Conservation (phyloP, 2,329 filamentous ascomycete genomes). For the Epichloe uncinata region DNA sequence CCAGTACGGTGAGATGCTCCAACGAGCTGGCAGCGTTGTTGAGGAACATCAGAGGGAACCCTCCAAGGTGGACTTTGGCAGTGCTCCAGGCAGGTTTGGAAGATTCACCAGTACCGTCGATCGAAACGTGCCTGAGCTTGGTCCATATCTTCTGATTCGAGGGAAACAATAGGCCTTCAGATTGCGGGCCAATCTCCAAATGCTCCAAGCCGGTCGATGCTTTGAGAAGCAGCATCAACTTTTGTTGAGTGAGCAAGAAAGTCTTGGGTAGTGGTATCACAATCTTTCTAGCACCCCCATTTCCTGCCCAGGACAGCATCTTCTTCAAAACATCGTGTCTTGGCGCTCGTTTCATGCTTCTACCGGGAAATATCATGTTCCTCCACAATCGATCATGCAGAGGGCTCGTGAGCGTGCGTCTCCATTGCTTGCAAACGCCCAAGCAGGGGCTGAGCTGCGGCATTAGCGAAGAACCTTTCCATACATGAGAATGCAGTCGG, state of each 20-base stretch:
- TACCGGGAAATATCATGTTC: constrained; percentile 15
- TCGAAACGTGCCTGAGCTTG: constrained; percentile 6
- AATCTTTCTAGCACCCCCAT: constrained; percentile 16
- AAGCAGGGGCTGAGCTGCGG: constrained; percentile 16
- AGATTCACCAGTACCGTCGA: constrained; percentile 5
- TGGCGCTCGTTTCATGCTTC: constrained; percentile 11
- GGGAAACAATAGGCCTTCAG: constrained; percentile 2
- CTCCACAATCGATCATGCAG: constrained; percentile 20
- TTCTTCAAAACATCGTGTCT: constrained; percentile 14
- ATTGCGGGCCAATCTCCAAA: constrained; percentile 13
- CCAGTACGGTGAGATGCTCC: constrained; percentile 12
- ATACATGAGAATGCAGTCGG: neutral
- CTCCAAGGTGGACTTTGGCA: constrained; percentile 2
- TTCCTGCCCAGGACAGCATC: constrained; percentile 19
- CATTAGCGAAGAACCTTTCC: constrained; percentile 1
- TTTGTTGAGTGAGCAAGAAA: constrained; percentile 18
- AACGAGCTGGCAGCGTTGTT: constrained; percentile 8
- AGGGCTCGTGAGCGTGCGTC: constrained; percentile 14
- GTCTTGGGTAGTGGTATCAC: constrained; percentile 13
- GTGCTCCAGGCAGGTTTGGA: constrained; percentile 5
- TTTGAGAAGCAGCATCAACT: constrained; percentile 15
- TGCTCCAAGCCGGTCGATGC: constrained; percentile 15
- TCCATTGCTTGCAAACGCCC: constrained; percentile 21
- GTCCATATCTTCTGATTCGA: constrained; percentile 3
- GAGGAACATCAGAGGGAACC: constrained; percentile 7